Conservation (phyloP, 164 flowering plant genomes). For the Kalanchoe fedtschenkoi region DNA sequence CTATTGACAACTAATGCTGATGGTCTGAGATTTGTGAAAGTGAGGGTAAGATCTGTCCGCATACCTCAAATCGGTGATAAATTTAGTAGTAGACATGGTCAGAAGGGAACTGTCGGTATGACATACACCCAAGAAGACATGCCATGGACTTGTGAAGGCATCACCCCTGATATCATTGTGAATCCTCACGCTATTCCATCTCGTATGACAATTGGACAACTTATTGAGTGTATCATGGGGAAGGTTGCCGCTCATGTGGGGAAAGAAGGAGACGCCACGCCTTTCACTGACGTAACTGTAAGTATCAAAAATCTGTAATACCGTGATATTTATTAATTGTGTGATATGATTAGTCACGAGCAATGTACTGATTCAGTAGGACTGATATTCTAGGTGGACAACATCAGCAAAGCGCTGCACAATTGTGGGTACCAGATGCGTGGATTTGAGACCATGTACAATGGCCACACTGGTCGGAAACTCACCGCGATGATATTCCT, state of each 20-base stretch:
- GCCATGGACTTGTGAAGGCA: slow-evolving; percentile 97
- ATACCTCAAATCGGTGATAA: slow-evolving; percentile 97
- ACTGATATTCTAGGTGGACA: slow-evolving; percentile 51
- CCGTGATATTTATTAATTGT: neutral
- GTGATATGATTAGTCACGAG: neutral
- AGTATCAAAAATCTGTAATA: slow-evolving; percentile 14
- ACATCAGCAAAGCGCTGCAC: slow-evolving; percentile 89
- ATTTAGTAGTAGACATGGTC: slow-evolving; percentile 94
- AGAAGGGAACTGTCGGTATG: slow-evolving; percentile 96
- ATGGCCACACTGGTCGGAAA: slow-evolving; percentile 85
- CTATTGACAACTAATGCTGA: slow-evolving; percentile 92
- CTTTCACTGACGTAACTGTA: slow-evolving; percentile 91
- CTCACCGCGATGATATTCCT: slow-evolving; percentile 83
- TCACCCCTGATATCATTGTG: slow-evolving; percentile 85
- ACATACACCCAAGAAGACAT: slow-evolving; percentile 96
- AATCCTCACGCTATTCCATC: slow-evolving; percentile 98
- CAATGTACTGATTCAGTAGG: neutral
- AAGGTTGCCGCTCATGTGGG: slow-evolving; percentile 97
- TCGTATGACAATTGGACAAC: slow-evolving; percentile 98
- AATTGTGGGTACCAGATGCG: slow-evolving; percentile 98
- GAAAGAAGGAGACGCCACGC: slow-evolving; percentile 97
- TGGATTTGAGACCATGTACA: slow-evolving; percentile 94
- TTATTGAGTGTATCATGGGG: slow-evolving; percentile 96
- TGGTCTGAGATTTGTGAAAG: slow-evolving; percentile 93
- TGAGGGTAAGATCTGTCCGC: slow-evolving; percentile 82